Evolutionary conservation across 2,329 filamentous ascomycete species (phyloP), one percentile per base, ranked within the genome.

Genomic region (Microthyrium microscopicum): DNA sequence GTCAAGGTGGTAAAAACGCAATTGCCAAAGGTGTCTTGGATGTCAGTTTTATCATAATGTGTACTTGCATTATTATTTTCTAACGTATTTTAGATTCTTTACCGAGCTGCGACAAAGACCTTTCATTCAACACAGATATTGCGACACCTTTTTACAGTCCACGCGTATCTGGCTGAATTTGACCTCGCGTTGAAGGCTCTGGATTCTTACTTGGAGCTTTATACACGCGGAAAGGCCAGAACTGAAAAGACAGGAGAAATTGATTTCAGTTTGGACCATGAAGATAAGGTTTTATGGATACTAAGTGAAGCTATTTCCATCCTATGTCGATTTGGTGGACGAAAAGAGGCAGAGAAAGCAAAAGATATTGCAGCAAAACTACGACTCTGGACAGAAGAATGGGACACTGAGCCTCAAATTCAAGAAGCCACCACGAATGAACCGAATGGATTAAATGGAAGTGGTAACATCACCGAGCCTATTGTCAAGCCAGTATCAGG

Each of bases 41-140:
- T 46, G 65, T 68, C 52, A 45, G 57, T 24, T n/a, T 9, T 19
- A 12, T 28, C 30, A 27, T 7, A 25, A 13, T 13, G 16, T 8
- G 12, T 15, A 7, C 18, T 13, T 13, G 18, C 22, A 26, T 19
- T 36, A 28, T 37, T 31, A 20, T 13, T 4, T n/a, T 13, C 41
- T 46, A 17, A 43, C 29, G 4, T 11, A n/a, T 6, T 27, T 16
- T 27, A 89, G 53, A 80, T 84, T 19, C 64, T 98, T 5, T 98
- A 95, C 54, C 77, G 78, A 25, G 82, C 85, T 16, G 82, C 87
- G 5, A 83, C 79, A 7, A 93, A 89, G 54, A 93, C 85, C 0
- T 98, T 89, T 48, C 89, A 98, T 55, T 98, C 89, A 2, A 92
- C 87, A 1, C 63, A 83, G 7, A 80, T 95, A 40, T 60, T 98